phyloP scores from a whole-genome alignment of 495 filamentous ascomycete genomes.

The Aspergillus saccharolyticus region DNA sequence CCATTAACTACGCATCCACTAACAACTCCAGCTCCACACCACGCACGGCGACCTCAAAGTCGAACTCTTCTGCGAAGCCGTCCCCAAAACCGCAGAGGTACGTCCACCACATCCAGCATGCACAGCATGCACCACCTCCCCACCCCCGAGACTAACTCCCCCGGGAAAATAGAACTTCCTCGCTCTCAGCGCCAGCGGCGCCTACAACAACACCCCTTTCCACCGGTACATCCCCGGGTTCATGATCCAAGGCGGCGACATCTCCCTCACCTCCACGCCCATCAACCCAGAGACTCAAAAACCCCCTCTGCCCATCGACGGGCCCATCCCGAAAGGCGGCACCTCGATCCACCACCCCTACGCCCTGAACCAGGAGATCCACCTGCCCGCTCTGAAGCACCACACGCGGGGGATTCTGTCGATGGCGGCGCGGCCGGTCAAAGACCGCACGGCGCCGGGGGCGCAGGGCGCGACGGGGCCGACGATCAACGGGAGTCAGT shows the following conservation, averaged over 20 bases:
- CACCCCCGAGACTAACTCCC: constrained; percentile 2
- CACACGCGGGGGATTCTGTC: constrained; percentile 80
- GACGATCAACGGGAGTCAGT: constrained; percentile 88
- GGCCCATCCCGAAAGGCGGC: constrained; percentile 64
- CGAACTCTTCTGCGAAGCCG: constrained; percentile 92
- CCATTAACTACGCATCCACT: neutral
- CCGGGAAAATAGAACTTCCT: constrained; percentile 73
- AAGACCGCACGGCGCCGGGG: constrained; percentile 48
- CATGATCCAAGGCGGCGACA: constrained; percentile 88
- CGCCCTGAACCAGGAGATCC: constrained; percentile 89
- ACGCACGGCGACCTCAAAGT: constrained; percentile 88
- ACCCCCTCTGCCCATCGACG: constrained; percentile 39
- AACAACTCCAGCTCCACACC: constrained; percentile 67
- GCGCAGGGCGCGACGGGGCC: constrained; percentile 48
- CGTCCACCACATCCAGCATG: neutral
- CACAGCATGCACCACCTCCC: neutral
- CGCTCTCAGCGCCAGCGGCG: constrained; percentile 83
- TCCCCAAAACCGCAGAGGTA: constrained; percentile 83
- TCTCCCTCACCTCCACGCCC: constrained; percentile 53
- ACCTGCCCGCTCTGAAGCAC: constrained; percentile 70
- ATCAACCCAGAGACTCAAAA: constrained; percentile 25
- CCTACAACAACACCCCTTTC: constrained; percentile 85
- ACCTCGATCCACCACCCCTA: constrained; percentile 74
- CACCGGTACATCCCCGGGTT: constrained; percentile 86
- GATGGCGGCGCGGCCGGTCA: constrained; percentile 81